These are phyloP conservation scores for Skeletonema tropicum DNA, from an alignment of 108 stramenopile species.

Conservation along the genomic window DNA sequence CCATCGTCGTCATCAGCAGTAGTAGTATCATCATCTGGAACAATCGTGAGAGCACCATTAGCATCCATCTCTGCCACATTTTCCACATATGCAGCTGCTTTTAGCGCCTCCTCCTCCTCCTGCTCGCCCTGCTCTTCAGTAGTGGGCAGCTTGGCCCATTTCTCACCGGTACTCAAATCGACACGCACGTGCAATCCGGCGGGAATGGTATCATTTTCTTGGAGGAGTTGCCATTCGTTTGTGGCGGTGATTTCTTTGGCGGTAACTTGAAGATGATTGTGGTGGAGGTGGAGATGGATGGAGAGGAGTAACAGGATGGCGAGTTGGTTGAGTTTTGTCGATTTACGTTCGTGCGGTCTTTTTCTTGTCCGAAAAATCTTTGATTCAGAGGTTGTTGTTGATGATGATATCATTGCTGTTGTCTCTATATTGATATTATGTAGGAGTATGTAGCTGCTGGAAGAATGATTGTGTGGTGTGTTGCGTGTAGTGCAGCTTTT, in stretches of 20 bases:
- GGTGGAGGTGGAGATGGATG: background rate
- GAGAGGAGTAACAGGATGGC: background rate
- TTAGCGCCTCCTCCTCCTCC: constrained; percentile 23
- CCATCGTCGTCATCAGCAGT: background rate
- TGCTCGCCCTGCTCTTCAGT: constrained; percentile 31
- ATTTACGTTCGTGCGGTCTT: too few species aligned
- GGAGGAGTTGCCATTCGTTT: constrained; percentile 70
- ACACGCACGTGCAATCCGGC: constrained; percentile 80
- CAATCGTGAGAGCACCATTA: constrained; percentile 17
- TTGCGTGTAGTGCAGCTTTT: too few species aligned
- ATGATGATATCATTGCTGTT: too few species aligned
- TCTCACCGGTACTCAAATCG: constrained; percentile 85
- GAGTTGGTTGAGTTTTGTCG: too few species aligned
- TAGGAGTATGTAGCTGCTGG: too few species aligned
- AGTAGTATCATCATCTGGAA: background rate
- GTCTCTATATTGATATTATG: too few species aligned
- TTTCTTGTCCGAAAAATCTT: too few species aligned
- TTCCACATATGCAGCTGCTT: constrained; percentile 7
- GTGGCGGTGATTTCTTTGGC: constrained; percentile 76
- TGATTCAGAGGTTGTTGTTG: too few species aligned
- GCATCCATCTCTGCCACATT: constrained; percentile 11
- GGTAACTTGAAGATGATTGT: background rate
- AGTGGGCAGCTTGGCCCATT: constrained; percentile 71
- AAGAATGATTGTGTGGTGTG: too few species aligned
- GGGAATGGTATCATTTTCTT: constrained; percentile 81